Percentiles rank a stretch among this genome's conserved stretches.
phyloP scores from a whole-genome alignment of 148 eudicot species.

The Camellia japonica region DNA sequence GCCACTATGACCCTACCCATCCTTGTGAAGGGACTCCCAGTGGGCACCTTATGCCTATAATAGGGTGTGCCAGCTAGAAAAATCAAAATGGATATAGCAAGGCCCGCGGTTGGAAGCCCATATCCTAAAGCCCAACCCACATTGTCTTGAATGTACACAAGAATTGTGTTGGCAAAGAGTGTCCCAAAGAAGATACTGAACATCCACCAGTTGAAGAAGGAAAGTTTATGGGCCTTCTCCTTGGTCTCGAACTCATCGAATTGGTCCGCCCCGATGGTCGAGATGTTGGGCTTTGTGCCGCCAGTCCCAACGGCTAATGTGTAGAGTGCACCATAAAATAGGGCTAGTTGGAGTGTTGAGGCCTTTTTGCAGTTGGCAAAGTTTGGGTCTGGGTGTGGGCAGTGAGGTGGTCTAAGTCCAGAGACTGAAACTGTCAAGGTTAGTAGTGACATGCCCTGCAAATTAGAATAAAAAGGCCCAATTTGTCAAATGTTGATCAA shows the following conservation, averaged over 20 bases:
- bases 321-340: constrained; percentile 22
- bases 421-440: constrained; percentile 23
- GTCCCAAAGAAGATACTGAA: constrained; percentile 25
- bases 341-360: constrained; percentile 7
- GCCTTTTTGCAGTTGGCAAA: constrained; percentile 17
- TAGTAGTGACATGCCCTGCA: constrained; percentile 21
- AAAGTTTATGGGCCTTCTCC: constrained; percentile 25
- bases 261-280: constrained; percentile 28
- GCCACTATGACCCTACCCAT: constrained; percentile 28
- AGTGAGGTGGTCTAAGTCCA: constrained; percentile 17
- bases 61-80: constrained; percentile 19
- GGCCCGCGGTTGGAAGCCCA: constrained; percentile 20
- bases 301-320: constrained; percentile 20
- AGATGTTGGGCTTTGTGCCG: constrained; percentile 27
- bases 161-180: constrained; percentile 23
- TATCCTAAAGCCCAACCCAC: constrained; percentile 25
- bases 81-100: constrained; percentile 14
- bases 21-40: constrained; percentile 25
- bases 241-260: constrained; percentile 27
- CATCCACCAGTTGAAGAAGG: constrained; percentile 31
- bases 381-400: neutral
- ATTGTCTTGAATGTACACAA: constrained; percentile 28
- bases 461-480: too few species aligned
- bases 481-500: too few species aligned
- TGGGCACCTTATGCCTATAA: constrained; percentile 19